A percentile compares a stretch with the other conserved stretches of the same genome.
These are phyloP conservation scores for Penicillium ochrochloron DNA, from an alignment of 495 filamentous ascomycete species.

Conservation along the genomic window DNA sequence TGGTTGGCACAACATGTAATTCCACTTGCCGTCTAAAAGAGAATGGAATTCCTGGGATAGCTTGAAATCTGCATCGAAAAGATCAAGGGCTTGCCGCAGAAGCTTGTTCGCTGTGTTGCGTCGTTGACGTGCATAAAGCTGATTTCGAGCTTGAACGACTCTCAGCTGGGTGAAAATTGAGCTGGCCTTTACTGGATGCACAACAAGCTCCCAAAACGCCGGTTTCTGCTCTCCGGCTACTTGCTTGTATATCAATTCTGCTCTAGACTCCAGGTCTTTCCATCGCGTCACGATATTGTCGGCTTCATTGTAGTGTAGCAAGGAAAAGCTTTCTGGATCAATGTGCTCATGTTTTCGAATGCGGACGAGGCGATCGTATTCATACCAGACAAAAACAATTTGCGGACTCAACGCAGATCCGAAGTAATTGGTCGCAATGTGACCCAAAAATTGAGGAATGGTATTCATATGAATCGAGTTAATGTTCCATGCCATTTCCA, in stretches of 20 bases:
- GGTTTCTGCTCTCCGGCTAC: conserved; percentile 24
- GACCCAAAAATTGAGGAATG: conserved; percentile 58
- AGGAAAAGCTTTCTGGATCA: conserved; percentile 63
- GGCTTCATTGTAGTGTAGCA: conserved; percentile 74
- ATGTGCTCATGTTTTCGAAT: conserved; percentile 73
- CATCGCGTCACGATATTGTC: conserved; percentile 67
- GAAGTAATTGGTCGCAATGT: conserved; percentile 66
- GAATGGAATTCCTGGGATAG: conserved; percentile 66
- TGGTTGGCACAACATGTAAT: conserved; percentile 69
- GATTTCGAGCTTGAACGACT: conserved; percentile 63
- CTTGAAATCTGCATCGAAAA: conserved; percentile 64
- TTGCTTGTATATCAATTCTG: conserved; percentile 58
- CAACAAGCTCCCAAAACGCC: conserved; percentile 71
- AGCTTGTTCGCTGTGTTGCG: conserved; percentile 68
- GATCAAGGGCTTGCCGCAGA: conserved; percentile 59
- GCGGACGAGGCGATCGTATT: conserved; percentile 64
- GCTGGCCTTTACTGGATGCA: conserved; percentile 68
- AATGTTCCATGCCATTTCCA: conserved; percentile 31
- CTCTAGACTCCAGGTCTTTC: conserved; percentile 55
- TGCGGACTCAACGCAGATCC: conserved; percentile 50
- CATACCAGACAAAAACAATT: conserved; percentile 60
- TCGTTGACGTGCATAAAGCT: conserved; percentile 64
- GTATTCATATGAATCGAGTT: conserved; percentile 38
- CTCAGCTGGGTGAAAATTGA: conserved; percentile 65
- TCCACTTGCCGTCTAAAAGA: conserved; percentile 72